These are phyloP conservation scores for Scheffersomyces segobiensis DNA, from an alignment of 1,139 yeast species.

Conservation along the genomic window DNA sequence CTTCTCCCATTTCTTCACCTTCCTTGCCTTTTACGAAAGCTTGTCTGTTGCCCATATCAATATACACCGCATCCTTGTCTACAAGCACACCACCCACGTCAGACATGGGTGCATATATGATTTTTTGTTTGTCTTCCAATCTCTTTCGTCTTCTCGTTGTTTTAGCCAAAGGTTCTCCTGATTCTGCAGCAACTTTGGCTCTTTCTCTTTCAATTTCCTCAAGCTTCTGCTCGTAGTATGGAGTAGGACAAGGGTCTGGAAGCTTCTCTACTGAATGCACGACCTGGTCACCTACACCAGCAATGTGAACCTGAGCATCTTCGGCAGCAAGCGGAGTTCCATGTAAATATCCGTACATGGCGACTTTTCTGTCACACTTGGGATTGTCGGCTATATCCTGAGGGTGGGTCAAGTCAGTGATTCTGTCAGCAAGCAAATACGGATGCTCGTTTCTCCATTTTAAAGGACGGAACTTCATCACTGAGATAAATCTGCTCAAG, in stretches of 20 bases:
- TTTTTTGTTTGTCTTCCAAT: constrained; percentile 89
- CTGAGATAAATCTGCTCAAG: constrained; percentile 88
- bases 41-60: constrained; percentile 74
- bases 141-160: constrained; percentile 77
- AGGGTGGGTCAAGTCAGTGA: constrained; percentile 96
- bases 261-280: constrained; percentile 79
- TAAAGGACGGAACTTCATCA: constrained; percentile 96
- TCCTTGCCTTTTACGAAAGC: constrained; percentile 61
- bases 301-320: constrained; percentile 86
- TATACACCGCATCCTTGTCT: constrained; percentile 96
- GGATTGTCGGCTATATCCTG: constrained; percentile 72
- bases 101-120: constrained; percentile 98
- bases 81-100: constrained; percentile 97
- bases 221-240: constrained; percentile 79
- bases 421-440: constrained; percentile 84
- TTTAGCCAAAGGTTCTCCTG: constrained; percentile 56
- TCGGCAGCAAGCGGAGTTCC: constrained; percentile 81
- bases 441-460: constrained; percentile 99
- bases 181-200: constrained; percentile 60
- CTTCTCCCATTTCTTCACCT: constrained; percentile 65
- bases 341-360: constrained; percentile 90
- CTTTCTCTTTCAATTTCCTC: constrained; percentile 78
- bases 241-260: constrained; percentile 99
- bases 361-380: constrained; percentile 85
- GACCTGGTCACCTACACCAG: constrained; percentile 91